Evolutionary conservation across 164 flowering plant genomes (phyloP).

Genomic region (Berberis vulgaris): DNA sequence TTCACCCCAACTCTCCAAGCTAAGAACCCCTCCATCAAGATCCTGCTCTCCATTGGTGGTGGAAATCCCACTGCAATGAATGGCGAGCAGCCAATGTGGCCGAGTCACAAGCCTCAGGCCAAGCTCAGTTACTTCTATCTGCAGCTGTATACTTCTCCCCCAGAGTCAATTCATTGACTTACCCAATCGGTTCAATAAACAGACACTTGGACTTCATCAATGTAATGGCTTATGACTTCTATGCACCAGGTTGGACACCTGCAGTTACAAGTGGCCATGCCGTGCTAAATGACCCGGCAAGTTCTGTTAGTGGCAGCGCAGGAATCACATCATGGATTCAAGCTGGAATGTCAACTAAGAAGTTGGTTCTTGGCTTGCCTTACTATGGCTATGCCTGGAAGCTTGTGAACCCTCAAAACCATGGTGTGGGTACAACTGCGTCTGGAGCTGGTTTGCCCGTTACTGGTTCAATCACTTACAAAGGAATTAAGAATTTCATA

Average conservation of each 20-base stretch:
- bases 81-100: too few relatives aligned
- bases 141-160: too few relatives aligned
- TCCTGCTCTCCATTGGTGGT: too few relatives aligned
- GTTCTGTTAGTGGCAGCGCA: constrained; percentile 26
- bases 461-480: constrained; percentile 18
- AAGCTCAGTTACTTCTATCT: too few relatives aligned
- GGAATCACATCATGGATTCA: constrained; percentile 44
- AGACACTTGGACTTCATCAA: constrained; percentile 40
- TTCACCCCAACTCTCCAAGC: too few relatives aligned
- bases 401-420: constrained; percentile 23
- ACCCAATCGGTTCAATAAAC: constrained; percentile 26
- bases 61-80: too few relatives aligned
- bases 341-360: constrained; percentile 26
- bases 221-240: constrained; percentile 43
- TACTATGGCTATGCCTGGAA: constrained; percentile 43
- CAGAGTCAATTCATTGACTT: neutral
- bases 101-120: too few relatives aligned
- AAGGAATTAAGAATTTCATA: constrained; percentile 26
- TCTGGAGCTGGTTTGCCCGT: constrained; percentile 28
- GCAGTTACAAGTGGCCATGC: constrained; percentile 37
- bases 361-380: constrained; percentile 52
- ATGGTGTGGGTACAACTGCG: constrained; percentile 37
- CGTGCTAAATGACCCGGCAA: constrained; percentile 35
- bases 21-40: too few relatives aligned
- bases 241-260: constrained; percentile 34